Base-by-base conservation (phyloP, 1,139 yeast species). In the Yarrowia galli region DNA sequence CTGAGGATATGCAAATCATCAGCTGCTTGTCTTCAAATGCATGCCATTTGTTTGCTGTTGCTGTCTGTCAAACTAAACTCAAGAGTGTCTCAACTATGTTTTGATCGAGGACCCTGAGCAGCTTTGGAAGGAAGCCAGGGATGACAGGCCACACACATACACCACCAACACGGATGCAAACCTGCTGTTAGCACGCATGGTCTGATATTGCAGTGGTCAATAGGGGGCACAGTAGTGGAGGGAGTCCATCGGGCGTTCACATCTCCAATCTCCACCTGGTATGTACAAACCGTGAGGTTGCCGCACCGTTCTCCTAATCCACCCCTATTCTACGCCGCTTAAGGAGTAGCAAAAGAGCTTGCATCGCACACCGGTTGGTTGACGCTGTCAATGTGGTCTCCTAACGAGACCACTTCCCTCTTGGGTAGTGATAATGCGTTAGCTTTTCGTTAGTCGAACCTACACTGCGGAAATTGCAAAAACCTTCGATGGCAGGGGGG, bases 401-500 rank as follows among this genome's bases (percentile, higher is more conserved):
- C 25, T 20, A 15, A 18, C 25, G 13, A 12, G 42, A 25, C 22
- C 18, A 51, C 32, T 51, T 51, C 58, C 58, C 18, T 35, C 42
- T 35, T 51, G 60, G 60, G 60, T 22, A 53, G 60, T 18, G 23
- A 8, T 20, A 35, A 3, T 51, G 58, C 58, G 58, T 51, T 51
- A 51, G 45, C 45, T 53, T 53, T 53, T 36, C 45, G 43, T 54
- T 54, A 40, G 46, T 10, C 61, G 18, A 54, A 54, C 61, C 36
- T 54, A 25, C 46, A 6, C 45, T 54, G 61, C 61, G 46, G 61
- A 54, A 40, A 54, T 54, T 40, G 61, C 61, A 25, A 38, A n/a
- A 54, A 54, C 61, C 61, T 54, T 54, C 36, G 12, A 38, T 40
- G 36, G 46, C 61, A 54, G 61, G 61, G 38, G 61, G 61, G 48